These are phyloP conservation scores for Cladophialophora psammophila DNA, from an alignment of 2,329 filamentous ascomycete genomes.

Conservation along the genomic window DNA sequence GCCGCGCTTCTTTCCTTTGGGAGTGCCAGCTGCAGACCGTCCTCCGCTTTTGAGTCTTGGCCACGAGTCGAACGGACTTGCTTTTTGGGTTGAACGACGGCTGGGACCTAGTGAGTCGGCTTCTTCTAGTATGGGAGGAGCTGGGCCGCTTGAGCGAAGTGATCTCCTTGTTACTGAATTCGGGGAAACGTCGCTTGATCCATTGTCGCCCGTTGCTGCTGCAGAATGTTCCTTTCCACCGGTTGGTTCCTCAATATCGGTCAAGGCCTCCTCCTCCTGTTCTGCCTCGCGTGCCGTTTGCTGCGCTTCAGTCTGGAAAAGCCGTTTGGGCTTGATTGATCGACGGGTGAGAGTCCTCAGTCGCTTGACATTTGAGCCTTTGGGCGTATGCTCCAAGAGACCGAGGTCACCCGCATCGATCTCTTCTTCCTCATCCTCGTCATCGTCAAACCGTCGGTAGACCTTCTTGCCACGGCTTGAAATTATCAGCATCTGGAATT, in stretches of 20 bases:
- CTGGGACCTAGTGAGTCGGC: not conserved
- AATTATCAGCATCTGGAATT: constrained; percentile 22
- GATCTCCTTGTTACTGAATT: constrained; percentile 26
- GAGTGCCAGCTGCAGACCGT: constrained; percentile 17
- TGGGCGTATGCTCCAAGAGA: constrained; percentile 50
- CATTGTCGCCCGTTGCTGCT: not conserved
- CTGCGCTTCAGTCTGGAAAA: constrained; percentile 61
- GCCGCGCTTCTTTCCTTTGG: constrained; percentile 35
- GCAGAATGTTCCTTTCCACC: constrained; percentile 15
- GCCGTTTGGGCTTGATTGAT: constrained; percentile 65
- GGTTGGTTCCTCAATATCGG: constrained; percentile 59
- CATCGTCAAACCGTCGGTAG: constrained; percentile 62
- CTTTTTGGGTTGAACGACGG: constrained; percentile 25
- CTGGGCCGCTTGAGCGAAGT: constrained; percentile 27
- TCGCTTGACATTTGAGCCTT: constrained; percentile 45
- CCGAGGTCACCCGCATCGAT: constrained; percentile 52
- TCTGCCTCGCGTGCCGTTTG: constrained; percentile 49
- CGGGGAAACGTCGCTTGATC: constrained; percentile 8
- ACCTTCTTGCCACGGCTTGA: constrained; percentile 67
- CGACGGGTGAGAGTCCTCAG: constrained; percentile 63
- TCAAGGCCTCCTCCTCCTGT: constrained; percentile 61
- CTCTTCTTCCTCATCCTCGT: constrained; percentile 50
- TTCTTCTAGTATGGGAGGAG: constrained; percentile 1
- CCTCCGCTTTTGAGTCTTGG: constrained; percentile 37
- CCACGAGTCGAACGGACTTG: constrained; percentile 42